These are phyloP conservation scores for Lactifluus piperatus DNA, from an alignment of 768 basidiomycete genomes.

Conservation along the genomic window DNA sequence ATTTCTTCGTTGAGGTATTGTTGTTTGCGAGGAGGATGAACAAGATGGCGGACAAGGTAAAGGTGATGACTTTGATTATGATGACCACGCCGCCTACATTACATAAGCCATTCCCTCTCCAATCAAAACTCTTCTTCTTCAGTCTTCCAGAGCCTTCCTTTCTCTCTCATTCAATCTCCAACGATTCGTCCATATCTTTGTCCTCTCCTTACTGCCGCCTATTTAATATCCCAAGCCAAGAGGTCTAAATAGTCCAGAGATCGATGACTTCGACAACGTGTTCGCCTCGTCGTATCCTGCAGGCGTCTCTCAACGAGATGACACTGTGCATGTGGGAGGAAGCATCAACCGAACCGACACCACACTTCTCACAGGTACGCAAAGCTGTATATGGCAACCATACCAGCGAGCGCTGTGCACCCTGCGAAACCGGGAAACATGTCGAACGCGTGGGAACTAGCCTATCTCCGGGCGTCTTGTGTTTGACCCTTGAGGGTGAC, in stretches of 20 bases:
- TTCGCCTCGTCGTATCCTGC: background rate
- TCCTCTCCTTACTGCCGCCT: background rate
- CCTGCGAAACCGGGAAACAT: no score
- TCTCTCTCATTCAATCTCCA: background rate
- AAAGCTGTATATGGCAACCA: background rate
- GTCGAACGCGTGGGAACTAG: background rate
- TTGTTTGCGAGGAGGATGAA: background rate
- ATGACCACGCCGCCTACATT: background rate
- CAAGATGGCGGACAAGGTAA: slow-evolving; percentile 11
- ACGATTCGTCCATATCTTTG: background rate
- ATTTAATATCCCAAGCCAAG: background rate
- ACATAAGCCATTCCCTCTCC: slow-evolving; percentile 2
- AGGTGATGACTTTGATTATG: slow-evolving; percentile 6
- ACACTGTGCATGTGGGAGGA: no score
- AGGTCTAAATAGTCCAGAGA: background rate
- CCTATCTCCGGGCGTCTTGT: no score
- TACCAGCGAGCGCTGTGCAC: background rate
- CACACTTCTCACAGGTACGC: background rate
- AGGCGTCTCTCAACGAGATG: background rate
- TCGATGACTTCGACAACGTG: slow-evolving; percentile 15
- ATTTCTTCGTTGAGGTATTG: background rate
- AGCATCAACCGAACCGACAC: no score
- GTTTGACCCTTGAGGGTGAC: background rate
- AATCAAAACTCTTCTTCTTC: background rate
- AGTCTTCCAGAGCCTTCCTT: background rate